Evolutionary conservation across 2,329 filamentous ascomycete genomes (phyloP).

Genomic region (Fusarium devonianum): DNA sequence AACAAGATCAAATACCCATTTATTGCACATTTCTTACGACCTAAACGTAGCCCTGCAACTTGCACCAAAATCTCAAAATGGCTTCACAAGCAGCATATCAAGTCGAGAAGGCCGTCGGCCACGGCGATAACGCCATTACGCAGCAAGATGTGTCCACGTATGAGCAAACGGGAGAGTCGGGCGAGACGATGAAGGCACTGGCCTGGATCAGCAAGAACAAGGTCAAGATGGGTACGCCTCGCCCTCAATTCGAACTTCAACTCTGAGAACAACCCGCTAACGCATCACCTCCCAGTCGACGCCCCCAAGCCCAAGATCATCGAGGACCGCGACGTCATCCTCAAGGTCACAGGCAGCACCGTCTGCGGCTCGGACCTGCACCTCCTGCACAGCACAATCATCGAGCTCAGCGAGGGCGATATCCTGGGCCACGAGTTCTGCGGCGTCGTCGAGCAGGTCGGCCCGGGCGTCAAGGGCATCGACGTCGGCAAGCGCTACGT

Average conservation of each 20-base stretch:
- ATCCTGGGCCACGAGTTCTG: slow-evolving; percentile 72
- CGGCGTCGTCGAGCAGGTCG: slow-evolving; percentile 63
- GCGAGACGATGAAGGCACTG: slow-evolving; percentile 78
- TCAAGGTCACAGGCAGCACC: slow-evolving; percentile 74
- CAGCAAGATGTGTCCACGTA: slow-evolving; percentile 75
- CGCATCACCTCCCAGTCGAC: slow-evolving; percentile 54
- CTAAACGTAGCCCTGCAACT: background rate
- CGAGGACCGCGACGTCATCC: slow-evolving; percentile 78
- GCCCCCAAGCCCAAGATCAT: slow-evolving; percentile 75
- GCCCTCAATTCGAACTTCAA: too few relatives aligned
- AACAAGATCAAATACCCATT: too few relatives aligned
- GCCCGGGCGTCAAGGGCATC: slow-evolving; percentile 60
- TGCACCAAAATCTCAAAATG: slow-evolving; percentile 8
- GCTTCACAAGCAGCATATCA: slow-evolving; percentile 69
- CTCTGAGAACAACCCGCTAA: too few relatives aligned
- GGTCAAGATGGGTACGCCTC: slow-evolving; percentile 67
- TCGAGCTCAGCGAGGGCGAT: slow-evolving; percentile 69
- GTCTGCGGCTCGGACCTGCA: slow-evolving; percentile 67
- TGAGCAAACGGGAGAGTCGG: slow-evolving; percentile 52
- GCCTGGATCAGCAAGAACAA: slow-evolving; percentile 84
- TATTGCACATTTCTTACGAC: background rate
- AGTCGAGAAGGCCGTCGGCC: slow-evolving; percentile 72
- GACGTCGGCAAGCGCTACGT: slow-evolving; percentile 75
- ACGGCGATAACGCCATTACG: slow-evolving; percentile 69
- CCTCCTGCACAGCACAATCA: slow-evolving; percentile 61